A percentile compares a stretch with the other conserved stretches of the same genome.
phyloP scores from a whole-genome alignment of 2,329 filamentous ascomycete species.

The Scytalidium sp. region DNA sequence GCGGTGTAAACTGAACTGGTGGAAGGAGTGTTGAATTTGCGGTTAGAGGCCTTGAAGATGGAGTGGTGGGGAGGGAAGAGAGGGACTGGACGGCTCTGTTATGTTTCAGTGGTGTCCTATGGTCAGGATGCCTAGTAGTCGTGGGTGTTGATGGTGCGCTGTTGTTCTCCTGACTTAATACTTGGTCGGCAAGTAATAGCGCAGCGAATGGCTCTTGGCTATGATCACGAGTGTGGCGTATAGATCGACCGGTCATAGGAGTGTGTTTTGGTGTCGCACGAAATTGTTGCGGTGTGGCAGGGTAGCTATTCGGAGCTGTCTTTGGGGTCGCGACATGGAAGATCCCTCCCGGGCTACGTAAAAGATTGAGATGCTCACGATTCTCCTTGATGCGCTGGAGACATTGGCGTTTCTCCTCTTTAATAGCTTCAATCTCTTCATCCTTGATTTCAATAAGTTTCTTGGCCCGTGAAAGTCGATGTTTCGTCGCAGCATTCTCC shows the following conservation, averaged over 20 bases:
- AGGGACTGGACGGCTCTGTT: slow-evolving; percentile 76
- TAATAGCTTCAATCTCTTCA: slow-evolving; percentile 65
- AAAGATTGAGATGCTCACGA: slow-evolving; percentile 76
- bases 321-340: slow-evolving; percentile 62
- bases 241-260: slow-evolving; percentile 35
- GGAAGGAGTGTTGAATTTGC: slow-evolving; percentile 55
- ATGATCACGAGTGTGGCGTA: slow-evolving; percentile 37
- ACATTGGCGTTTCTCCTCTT: slow-evolving; percentile 73
- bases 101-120: slow-evolving; percentile 58
- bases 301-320: slow-evolving; percentile 41
- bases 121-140: slow-evolving; percentile 21
- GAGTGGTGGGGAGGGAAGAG: slow-evolving; percentile 80
- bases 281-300: slow-evolving; percentile 37
- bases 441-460: slow-evolving; percentile 76
- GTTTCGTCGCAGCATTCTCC: slow-evolving; percentile 61
- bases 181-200: slow-evolving; percentile 70
- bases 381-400: slow-evolving; percentile 86
- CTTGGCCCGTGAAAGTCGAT: slow-evolving; percentile 70
- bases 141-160: slow-evolving; percentile 71
- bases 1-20: slow-evolving; percentile 59
- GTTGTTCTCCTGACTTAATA: slow-evolving; percentile 72
- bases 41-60: slow-evolving; percentile 46
- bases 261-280: slow-evolving; percentile 51
- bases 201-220: slow-evolving; percentile 70
- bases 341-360: slow-evolving; percentile 71